A percentile compares a stretch with the other conserved stretches of the same genome.
Evolutionary conservation across 345 rosid genomes (phyloP).

Genomic region (Xanthoceras sorbifolium): DNA sequence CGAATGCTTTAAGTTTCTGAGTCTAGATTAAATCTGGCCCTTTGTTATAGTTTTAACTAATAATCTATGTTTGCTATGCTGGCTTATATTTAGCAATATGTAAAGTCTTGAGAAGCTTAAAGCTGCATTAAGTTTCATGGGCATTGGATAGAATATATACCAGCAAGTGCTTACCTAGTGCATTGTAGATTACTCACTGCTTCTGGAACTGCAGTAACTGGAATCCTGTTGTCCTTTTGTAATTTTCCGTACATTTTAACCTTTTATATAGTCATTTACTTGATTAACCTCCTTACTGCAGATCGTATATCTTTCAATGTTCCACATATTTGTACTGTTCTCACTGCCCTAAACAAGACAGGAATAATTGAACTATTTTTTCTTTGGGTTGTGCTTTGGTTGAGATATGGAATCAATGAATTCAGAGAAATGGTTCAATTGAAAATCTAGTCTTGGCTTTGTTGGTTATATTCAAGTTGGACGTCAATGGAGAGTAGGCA

Average conservation of each 20-base stretch:
- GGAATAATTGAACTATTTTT: not conserved
- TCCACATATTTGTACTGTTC: not conserved
- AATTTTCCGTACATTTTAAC: not conserved
- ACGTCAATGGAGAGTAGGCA: not conserved
- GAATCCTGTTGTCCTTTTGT: not conserved
- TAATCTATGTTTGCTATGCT: not conserved
- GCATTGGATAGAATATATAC: not conserved
- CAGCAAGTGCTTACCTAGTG: not conserved
- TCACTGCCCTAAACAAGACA: not conserved
- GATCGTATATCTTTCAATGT: not conserved
- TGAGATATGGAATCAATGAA: not conserved
- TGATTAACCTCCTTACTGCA: not conserved
- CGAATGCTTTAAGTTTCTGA: not conserved
- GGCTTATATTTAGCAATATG: not conserved
- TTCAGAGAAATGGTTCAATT: not conserved
- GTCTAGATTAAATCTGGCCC: not conserved
- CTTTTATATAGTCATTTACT: not conserved
- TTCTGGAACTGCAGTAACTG: constrained; percentile 5
- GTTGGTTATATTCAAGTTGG: not conserved
- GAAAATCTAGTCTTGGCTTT: not conserved
- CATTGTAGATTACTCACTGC: not conserved
- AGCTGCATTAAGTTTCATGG: not conserved
- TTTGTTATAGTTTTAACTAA: not conserved
- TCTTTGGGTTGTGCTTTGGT: not conserved
- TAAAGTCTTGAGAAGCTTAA: not conserved